phyloP scores from a whole-genome alignment of 2,329 filamentous ascomycete genomes.

The Colletotrichum sidae region DNA sequence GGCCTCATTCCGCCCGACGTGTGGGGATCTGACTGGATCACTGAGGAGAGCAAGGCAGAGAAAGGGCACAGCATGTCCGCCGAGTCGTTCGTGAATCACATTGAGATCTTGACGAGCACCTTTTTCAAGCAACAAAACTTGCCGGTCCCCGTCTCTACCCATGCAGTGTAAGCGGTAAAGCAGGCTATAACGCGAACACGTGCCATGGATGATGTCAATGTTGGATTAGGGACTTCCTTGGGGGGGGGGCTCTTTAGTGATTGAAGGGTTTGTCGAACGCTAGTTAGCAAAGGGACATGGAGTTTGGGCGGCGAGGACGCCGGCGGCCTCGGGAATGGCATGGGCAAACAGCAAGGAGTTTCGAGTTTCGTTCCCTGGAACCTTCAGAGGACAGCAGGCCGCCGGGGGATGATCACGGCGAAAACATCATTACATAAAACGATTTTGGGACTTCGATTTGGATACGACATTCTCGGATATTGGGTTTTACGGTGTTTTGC shows the following conservation, averaged over 20 bases:
- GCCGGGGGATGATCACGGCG: background rate
- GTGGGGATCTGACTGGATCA: conserved; percentile 66
- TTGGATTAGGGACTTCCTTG: background rate
- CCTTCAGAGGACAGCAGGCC: conserved; percentile 10
- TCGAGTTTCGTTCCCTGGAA: background rate
- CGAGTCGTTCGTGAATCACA: conserved; percentile 55
- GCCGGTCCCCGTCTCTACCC: conserved; percentile 37
- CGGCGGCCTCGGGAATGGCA: conserved; percentile 2
- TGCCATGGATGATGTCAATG: conserved; percentile 5
- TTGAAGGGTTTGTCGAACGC: background rate
- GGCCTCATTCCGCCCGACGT: conserved; percentile 65
- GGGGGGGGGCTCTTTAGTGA: background rate
- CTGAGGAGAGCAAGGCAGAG: conserved; percentile 52
- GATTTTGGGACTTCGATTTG: background rate
- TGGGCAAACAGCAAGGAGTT: conserved; percentile 14
- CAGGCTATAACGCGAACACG: conserved; percentile 29
- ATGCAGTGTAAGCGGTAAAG: conserved; percentile 32
- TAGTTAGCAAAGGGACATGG: conserved; percentile 4
- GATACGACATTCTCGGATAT: conserved; percentile 15
- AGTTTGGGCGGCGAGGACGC: conserved; percentile 13
- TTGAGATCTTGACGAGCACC: conserved; percentile 58
- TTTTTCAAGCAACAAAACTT: conserved; percentile 46
- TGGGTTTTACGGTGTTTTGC: conserved; percentile 18
- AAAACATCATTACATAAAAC: conserved; percentile 19
- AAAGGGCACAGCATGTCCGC: conserved; percentile 43